Percentiles rank a stretch among this genome's conserved stretches.
These are phyloP conservation scores for Solanum piurae DNA, from an alignment of 257 asterid genomes.

Conservation along the genomic window DNA sequence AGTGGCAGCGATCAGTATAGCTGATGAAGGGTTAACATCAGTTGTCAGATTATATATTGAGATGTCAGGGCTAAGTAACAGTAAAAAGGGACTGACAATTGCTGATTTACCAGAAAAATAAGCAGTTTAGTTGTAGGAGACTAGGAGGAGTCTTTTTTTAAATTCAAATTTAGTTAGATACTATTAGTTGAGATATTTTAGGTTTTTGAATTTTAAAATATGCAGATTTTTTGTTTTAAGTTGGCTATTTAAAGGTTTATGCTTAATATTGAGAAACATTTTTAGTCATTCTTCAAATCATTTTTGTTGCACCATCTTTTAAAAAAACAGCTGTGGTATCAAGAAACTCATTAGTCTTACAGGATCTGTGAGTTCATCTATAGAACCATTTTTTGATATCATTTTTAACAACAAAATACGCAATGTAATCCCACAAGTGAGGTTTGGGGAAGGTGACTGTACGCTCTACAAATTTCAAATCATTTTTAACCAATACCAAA, in stretches of 20 bases:
- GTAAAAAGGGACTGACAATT: background rate
- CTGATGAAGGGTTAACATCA: constrained; percentile 26
- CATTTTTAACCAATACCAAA: background rate
- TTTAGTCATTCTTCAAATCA: background rate
- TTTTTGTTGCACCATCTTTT: background rate
- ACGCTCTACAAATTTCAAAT: too few species aligned
- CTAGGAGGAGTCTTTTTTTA: background rate
- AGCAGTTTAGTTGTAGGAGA: background rate
- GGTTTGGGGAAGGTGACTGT: background rate
- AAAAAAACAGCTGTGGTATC: background rate
- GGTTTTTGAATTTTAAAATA: background rate
- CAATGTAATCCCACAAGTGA: background rate
- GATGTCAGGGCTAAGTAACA: background rate
- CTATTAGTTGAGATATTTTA: background rate
- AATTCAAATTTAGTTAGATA: too few species aligned
- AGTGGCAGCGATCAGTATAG: constrained; percentile 38
- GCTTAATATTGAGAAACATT: background rate
- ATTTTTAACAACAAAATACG: background rate
- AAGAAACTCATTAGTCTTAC: background rate
- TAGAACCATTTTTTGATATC: background rate
- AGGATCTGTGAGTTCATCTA: background rate
- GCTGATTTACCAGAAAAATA: background rate
- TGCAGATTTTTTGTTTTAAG: background rate
- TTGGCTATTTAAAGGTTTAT: background rate
- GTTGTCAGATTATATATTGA: constrained; percentile 1